These are phyloP conservation scores for Exophiala spinifera DNA, from an alignment of 2,329 filamentous ascomycete genomes.

Conservation along the genomic window DNA sequence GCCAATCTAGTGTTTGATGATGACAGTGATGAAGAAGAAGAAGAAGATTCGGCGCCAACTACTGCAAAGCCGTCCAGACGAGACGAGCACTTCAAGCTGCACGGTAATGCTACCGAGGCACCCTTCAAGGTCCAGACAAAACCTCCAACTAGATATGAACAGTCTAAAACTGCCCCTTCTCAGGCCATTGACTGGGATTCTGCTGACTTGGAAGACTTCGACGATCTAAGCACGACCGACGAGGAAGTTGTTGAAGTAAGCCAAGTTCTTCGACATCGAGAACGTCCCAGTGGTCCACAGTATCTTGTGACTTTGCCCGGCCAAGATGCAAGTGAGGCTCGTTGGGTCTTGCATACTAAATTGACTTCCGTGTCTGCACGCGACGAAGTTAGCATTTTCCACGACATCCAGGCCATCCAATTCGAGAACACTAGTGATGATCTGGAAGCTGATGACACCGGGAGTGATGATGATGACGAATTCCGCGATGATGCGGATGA, in stretches of 20 bases:
- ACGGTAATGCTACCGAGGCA: conserved; percentile 40
- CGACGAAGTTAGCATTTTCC: conserved; percentile 35
- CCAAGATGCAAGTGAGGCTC: conserved; percentile 45
- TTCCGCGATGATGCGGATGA: conserved; percentile 35
- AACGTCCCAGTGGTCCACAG: conserved; percentile 45
- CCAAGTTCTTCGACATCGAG: conserved; percentile 46
- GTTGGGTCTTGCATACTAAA: conserved; percentile 45
- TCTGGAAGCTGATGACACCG: conserved; percentile 28
- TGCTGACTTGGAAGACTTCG: conserved; percentile 46
- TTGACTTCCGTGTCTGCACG: conserved; percentile 33
- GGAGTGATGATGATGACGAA: conserved; percentile 34
- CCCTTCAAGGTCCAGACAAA: conserved; percentile 36
- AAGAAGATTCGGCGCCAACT: conserved; percentile 34
- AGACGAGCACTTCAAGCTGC: conserved; percentile 27
- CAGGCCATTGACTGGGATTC: conserved; percentile 41
- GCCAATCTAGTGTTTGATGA: conserved; percentile 36
- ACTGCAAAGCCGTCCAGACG: conserved; percentile 32
- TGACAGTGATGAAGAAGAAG: conserved; percentile 23
- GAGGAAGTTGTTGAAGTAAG: conserved; percentile 44
- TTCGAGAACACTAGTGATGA: conserved; percentile 27
- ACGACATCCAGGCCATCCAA: conserved; percentile 34
- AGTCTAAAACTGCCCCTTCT: neutral
- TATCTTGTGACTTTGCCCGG: conserved; percentile 52
- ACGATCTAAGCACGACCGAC: conserved; percentile 49
- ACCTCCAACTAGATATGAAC: conserved; percentile 17